phyloP scores from a whole-genome alignment of 176 grass and related monocot species.

The Eragrostis nindensis region DNA sequence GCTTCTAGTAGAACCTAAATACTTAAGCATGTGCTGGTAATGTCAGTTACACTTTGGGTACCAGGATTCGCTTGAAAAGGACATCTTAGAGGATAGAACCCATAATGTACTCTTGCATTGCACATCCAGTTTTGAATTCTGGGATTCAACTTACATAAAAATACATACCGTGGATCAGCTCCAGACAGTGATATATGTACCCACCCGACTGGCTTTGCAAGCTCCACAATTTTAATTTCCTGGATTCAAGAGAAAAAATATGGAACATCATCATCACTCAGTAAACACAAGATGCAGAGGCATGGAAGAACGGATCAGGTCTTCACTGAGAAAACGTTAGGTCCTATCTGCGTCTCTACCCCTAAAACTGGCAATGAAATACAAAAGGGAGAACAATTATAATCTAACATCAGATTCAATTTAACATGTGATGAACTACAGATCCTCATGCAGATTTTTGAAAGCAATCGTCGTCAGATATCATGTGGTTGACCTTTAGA shows the following conservation, averaged over 20 bases:
- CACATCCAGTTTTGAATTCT: neutral
- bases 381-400: neutral
- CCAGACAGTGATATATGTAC: slow-evolving; percentile 89
- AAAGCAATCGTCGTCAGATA: neutral
- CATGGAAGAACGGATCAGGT: neutral
- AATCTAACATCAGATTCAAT: neutral
- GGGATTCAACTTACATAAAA: slow-evolving; percentile 11
- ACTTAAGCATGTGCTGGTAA: neutral
- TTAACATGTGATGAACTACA: neutral
- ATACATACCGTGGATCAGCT: slow-evolving; percentile 74
- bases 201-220: slow-evolving; percentile 90
- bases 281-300: neutral
- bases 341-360: neutral
- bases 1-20: slow-evolving; percentile 12
- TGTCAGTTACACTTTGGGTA: neutral
- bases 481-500: neutral
- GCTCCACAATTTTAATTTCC: slow-evolving; percentile 98
- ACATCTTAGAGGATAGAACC: neutral
- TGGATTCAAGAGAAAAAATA: slow-evolving; percentile 28
- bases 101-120: neutral
- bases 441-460: neutral
- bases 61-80: neutral
- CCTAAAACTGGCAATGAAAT: neutral
- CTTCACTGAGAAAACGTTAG: neutral
- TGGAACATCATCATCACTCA: neutral